Base-by-base conservation (phyloP, 1,139 yeast species). In the Maudiozyma humilis region DNA sequence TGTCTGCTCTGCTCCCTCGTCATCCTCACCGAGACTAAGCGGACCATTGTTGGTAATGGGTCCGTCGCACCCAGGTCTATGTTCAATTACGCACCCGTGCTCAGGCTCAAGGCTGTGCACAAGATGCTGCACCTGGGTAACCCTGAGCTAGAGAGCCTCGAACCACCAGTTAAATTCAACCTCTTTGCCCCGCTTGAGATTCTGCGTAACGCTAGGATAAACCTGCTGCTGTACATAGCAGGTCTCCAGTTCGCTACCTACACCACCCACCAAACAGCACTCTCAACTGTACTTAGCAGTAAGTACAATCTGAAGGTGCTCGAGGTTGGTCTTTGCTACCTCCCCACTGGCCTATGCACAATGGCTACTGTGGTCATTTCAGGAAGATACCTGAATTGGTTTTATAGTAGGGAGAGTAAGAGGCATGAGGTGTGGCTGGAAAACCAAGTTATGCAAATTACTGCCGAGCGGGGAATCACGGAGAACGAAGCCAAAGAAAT, bases 1-100 rank as follows among this genome's bases (percentile, higher is more conserved):
- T 63, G 72, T 7, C 55, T 72, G 1, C 7, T 68, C 0, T 19
- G 68, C 1, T 68, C 70, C 1, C 56, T 71, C 2, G 19, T 78
- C 1, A 40, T 72, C 0, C 57, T 84, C 12, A 94, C 94, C 0
- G 95, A 86, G 54, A 85, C 95, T 0, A 76, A 75, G 47, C 67
- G 93, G 46, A 63, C 74, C 0, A 59, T 81, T 7, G 88, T 79
- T 2, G 93, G 91, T 0, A 82, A 83, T 56, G 78, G 82, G 2
- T 72, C 82, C 4, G 59, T 74, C 0, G 55, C 57, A 1, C 86
- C 88, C 0, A 52, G 52, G 17, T 49, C 46, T 2, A 42, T 65
- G 16, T 43, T 67, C 20, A 70, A 72, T 47, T 61, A 59, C 43
- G 70, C 79, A 7, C 79, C 80, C 1, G 56, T 70, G 0, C 49